Percentiles rank a stretch among this genome's conserved stretches.
phyloP scores from a whole-genome alignment of 192 early-diverging fungal species.

The Podila epigama region DNA sequence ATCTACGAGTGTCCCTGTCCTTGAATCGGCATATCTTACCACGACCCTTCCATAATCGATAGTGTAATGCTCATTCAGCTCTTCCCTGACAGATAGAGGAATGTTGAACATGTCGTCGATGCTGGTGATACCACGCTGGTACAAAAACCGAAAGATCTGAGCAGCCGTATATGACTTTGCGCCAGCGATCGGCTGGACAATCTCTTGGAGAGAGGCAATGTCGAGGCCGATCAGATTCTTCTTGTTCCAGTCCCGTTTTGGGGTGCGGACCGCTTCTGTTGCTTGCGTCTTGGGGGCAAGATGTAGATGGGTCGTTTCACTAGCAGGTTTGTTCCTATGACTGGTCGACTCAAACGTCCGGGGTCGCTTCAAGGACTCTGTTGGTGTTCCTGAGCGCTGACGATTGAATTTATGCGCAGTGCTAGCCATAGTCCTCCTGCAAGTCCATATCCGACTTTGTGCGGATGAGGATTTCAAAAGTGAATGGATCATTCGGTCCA shows the following conservation, averaged over 20 bases:
- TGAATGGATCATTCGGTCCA: not conserved
- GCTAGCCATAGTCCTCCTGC: not conserved
- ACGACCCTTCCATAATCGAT: conserved; percentile 67
- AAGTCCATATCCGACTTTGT: conserved; percentile 2
- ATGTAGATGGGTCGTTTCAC: not conserved
- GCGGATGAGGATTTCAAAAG: not conserved
- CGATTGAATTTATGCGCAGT: not conserved
- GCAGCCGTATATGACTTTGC: conserved; percentile 51
- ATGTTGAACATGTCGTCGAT: conserved; percentile 77
- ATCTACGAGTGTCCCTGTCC: no score
- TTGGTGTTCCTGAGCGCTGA: not conserved
- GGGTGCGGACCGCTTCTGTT: not conserved
- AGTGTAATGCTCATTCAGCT: conserved; percentile 55
- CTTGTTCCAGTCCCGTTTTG: conserved; percentile 41
- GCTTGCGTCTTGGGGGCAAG: not conserved
- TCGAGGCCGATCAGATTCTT: conserved; percentile 57
- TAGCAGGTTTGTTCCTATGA: conserved; percentile 26
- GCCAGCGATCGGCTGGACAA: conserved; percentile 26
- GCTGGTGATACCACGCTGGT: conserved; percentile 60
- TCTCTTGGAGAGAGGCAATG: conserved; percentile 34
- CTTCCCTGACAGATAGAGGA: conserved; percentile 54
- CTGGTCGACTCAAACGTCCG: conserved; percentile 43
- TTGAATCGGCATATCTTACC: conserved; percentile 39
- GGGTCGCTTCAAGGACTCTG: conserved; percentile 9
- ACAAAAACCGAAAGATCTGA: conserved; percentile 56